Evolutionary conservation across 768 basidiomycete species (phyloP).

Genomic region (Xerocomellus chrysenteron): DNA sequence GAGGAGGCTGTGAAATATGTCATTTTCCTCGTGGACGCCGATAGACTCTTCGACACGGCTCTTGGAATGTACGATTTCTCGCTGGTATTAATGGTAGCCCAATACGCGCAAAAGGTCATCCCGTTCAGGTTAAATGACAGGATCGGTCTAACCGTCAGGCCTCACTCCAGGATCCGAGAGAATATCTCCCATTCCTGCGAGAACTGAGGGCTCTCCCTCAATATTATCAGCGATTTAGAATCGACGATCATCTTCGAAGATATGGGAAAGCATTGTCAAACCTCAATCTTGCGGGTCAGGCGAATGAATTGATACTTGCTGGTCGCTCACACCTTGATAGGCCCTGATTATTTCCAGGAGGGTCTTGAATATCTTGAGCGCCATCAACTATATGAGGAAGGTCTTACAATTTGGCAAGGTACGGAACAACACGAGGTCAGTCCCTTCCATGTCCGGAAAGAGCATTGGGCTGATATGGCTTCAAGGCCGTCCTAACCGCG

Average conservation of each 20-base stretch:
- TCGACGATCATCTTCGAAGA: constrained; percentile 88
- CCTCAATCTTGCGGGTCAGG: constrained; percentile 68
- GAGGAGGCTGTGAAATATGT: constrained; percentile 98
- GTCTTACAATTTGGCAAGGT: constrained; percentile 70
- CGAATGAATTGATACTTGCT: not conserved
- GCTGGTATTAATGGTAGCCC: constrained; percentile 92
- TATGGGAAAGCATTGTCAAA: constrained; percentile 72
- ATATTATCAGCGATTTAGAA: constrained; percentile 83
- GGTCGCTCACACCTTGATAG: constrained; percentile 38
- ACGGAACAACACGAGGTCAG: constrained; percentile 64
- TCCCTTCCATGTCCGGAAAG: not conserved
- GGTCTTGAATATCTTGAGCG: constrained; percentile 76
- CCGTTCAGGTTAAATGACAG: not conserved
- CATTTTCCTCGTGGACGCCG: constrained; percentile 94
- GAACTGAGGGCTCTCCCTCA: constrained; percentile 75
- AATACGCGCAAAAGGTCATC: constrained; percentile 90
- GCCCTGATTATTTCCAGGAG: constrained; percentile 71
- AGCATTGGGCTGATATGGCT: constrained; percentile 7
- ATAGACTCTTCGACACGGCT: constrained; percentile 88
- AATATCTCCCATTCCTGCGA: constrained; percentile 95
- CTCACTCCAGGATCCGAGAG: constrained; percentile 82
- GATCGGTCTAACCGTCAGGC: not conserved
- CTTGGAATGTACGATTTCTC: constrained; percentile 99
- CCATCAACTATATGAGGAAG: constrained; percentile 72
- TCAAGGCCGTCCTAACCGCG: constrained; percentile 63